Evolutionary conservation across 176 grass and related monocot species (phyloP).

Genomic region (Aegilops speltoides): DNA sequence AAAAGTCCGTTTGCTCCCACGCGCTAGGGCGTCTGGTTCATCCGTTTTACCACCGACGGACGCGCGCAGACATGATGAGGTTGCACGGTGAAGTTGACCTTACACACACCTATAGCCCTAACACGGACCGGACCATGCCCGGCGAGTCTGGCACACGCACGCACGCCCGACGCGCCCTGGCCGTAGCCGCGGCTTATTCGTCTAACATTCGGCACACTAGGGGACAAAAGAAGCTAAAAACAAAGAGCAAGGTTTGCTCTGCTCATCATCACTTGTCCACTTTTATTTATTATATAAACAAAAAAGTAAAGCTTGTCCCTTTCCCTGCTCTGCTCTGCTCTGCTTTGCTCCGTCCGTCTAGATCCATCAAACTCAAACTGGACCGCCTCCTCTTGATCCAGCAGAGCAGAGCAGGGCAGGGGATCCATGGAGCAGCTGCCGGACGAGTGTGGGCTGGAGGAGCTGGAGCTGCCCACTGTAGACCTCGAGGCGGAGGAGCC

Average conservation of each 20-base stretch:
- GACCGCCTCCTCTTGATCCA: not conserved
- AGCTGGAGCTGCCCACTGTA: conserved; percentile 16
- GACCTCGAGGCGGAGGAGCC: conserved; percentile 13
- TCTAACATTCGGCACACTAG: not conserved
- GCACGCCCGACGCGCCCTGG: too few relatives aligned
- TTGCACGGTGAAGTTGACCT: too few relatives aligned
- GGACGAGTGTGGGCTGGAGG: not conserved
- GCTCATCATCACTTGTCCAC: not conserved
- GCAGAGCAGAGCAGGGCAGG: not conserved
- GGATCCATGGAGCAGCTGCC: not conserved
- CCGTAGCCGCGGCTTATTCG: too few relatives aligned
- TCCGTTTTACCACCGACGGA: too few relatives aligned
- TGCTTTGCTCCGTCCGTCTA: too few relatives aligned
- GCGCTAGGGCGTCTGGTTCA: too few relatives aligned
- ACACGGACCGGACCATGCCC: too few relatives aligned
- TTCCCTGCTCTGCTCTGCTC: not conserved
- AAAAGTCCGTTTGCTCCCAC: too few relatives aligned
- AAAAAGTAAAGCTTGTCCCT: not conserved
- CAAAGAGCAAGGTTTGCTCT: not conserved
- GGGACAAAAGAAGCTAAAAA: not conserved
- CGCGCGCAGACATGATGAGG: too few relatives aligned
- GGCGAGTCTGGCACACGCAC: too few relatives aligned
- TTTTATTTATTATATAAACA: too few relatives aligned
- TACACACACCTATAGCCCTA: too few relatives aligned
- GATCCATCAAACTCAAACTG: not conserved